Evolutionary conservation across 257 asterid genomes (phyloP).

Genomic region (Buddleja alternifolia): DNA sequence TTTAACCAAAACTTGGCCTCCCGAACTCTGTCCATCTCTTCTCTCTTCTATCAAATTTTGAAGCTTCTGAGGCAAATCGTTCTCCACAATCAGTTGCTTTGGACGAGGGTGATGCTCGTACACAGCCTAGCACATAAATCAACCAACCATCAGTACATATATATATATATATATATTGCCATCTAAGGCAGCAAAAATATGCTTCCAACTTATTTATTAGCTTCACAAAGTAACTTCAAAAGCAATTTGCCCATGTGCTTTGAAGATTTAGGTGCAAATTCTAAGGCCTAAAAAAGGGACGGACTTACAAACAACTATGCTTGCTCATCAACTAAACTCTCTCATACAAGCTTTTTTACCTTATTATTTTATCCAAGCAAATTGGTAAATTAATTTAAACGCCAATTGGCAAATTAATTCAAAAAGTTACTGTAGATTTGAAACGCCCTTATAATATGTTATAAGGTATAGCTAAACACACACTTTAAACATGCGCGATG

Average conservation of each 20-base stretch:
- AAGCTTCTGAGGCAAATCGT: constrained; percentile 88
- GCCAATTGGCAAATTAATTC: no score
- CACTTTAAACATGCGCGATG: background rate
- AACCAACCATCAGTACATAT: constrained; percentile 7
- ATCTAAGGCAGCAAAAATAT: background rate
- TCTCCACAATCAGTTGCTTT: constrained; percentile 95
- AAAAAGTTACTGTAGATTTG: background rate
- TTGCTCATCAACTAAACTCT: no score
- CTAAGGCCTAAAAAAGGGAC: no score
- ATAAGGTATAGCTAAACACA: no score
- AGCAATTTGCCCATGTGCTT: no score
- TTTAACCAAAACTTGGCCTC: constrained; percentile 96
- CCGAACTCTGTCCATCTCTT: constrained; percentile 94
- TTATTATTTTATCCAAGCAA: no score
- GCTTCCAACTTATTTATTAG: background rate
- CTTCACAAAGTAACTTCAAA: background rate
- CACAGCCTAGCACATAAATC: constrained; percentile 62
- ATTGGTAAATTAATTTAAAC: no score
- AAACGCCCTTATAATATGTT: background rate
- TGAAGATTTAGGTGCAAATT: no score
- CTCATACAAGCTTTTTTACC: no score
- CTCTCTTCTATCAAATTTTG: constrained; percentile 93
- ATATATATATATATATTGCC: no score
- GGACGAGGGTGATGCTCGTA: constrained; percentile 98
- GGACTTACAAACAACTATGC: no score